Base-by-base conservation (phyloP, 768 basidiomycete genomes). In the Hygrocybe coccinea region DNA sequence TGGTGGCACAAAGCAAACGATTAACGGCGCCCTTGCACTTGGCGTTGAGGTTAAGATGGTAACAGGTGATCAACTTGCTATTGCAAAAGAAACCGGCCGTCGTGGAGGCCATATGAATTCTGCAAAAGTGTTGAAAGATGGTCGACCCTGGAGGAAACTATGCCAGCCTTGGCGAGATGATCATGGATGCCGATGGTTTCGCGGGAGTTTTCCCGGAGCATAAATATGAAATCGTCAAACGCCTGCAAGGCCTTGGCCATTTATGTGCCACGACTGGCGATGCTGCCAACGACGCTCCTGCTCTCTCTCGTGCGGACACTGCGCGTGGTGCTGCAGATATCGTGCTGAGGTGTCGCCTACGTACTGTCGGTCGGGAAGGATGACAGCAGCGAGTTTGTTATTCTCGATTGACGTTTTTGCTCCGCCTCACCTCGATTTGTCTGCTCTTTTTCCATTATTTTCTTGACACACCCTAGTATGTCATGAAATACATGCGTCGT, bases 1-100 rank as follows among this genome's bases (percentile, higher is more conserved):
- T 74, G 89, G 89, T 1, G 95, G 97, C 69, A 98, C 95, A 73
- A 97, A 98, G 79, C 91, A 97, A 76, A 98, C 95, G 17, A 97
- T 98, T 68, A 95, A 97, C 66, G 94, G 97, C 71, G 95, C 95
- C 52, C 78, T 93, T 56, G 86, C 87, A 55, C 91, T 97, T 68
- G 95, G 95, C 72, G 94, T 98, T 64, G 89, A 87, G 70, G 95
- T 98, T 71, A 98, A 98, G 87, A 98, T 98, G 95, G 95, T 97
- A 58, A 98, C 95, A 15, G 95, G 95, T 79, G 95, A 98, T 71
- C 95, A 98, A 78, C 91, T 98, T 68, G 95, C 95, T 61, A 98
- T 98, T 64, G 95, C 95, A 36, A 98, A 98, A 83, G 95, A 98
- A 74, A 97, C 95, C 59, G 95, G 95, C 57, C 90, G 95, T 71